Evolutionary conservation across 2,329 filamentous ascomycete genomes (phyloP).

Genomic region (Ceratocystis harringtonii): DNA sequence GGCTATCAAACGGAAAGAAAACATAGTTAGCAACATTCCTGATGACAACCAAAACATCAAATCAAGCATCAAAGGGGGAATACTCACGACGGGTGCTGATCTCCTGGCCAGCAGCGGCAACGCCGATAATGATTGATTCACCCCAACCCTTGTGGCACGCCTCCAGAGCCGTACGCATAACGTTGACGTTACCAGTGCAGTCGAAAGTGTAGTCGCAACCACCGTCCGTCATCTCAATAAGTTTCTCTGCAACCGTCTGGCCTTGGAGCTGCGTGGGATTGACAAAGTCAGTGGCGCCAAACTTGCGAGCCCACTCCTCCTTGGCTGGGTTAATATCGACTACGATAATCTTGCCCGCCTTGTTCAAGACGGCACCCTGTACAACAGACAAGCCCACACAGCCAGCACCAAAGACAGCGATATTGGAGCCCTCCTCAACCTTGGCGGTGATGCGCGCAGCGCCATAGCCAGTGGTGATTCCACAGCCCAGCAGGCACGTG

Average conservation of each 20-base stretch:
- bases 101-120: conserved; percentile 90
- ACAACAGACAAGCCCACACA: conserved; percentile 93
- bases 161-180: conserved; percentile 91
- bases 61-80: neutral
- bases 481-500: conserved; percentile 89
- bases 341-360: conserved; percentile 61
- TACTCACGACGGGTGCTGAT: conserved; percentile 80
- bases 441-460: conserved; percentile 87
- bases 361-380: conserved; percentile 78
- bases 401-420: conserved; percentile 88
- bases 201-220: conserved; percentile 99
- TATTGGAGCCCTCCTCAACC: conserved; percentile 75
- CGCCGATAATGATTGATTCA: conserved; percentile 93
- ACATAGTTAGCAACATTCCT: conserved; percentile 18
- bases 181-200: conserved; percentile 91
- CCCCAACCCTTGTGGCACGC: conserved; percentile 99
- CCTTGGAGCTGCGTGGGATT: conserved; percentile 65
- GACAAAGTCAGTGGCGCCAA: conserved; percentile 92
- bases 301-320: conserved; percentile 85
- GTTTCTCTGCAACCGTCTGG: conserved; percentile 76
- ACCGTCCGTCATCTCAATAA: conserved; percentile 95
- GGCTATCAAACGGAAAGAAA: conserved; percentile 35
- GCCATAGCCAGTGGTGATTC: conserved; percentile 96
- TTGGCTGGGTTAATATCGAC: conserved; percentile 70
- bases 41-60: neutral